Evolutionary conservation across 805 yeast genomes (phyloP).

Genomic region (Tetrapisispora phaffii): DNA sequence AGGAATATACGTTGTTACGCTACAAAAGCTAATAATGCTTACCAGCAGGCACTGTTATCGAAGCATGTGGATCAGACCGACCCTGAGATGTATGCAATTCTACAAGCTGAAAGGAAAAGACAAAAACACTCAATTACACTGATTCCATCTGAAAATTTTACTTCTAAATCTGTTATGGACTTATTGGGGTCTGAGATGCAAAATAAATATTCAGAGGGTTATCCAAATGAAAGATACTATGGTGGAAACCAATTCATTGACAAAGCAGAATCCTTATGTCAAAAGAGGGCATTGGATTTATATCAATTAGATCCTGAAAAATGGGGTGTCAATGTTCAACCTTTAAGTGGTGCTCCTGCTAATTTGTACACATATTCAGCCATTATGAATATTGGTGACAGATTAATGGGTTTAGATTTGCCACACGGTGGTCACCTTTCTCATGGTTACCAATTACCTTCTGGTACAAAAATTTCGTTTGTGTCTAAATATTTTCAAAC

Average conservation of each 20-base stretch:
- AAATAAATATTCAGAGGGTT: conserved; percentile 96
- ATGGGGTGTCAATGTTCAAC: conserved; percentile 98
- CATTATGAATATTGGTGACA: conserved; percentile 76
- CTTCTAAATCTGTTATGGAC: conserved; percentile 90
- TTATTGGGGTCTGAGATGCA: conserved; percentile 93
- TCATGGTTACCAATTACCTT: conserved; percentile 90
- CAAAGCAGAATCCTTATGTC: conserved; percentile 81
- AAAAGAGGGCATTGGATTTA: conserved; percentile 80
- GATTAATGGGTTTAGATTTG: conserved; percentile 93
- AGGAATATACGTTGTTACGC: conserved; percentile 2
- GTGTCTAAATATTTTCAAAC: conserved; percentile 93
- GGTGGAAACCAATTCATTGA: conserved; percentile 97
- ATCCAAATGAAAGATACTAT: conserved; percentile 95
- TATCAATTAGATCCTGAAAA: conserved; percentile 62
- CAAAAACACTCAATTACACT: conserved; percentile 87
- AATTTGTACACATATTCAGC: conserved; percentile 89
- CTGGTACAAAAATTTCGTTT: conserved; percentile 74
- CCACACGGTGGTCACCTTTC: conserved; percentile 98
- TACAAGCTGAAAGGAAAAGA: conserved; percentile 67
- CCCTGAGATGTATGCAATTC: conserved; percentile 75
- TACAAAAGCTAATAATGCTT: neutral
- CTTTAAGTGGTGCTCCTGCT: conserved; percentile 95
- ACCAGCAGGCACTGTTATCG: conserved; percentile 38
- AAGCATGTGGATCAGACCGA: conserved; percentile 60
- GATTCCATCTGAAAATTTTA: conserved; percentile 94